Percentiles rank a stretch among this genome's conserved stretches.
Evolutionary conservation across 1,284 basidiomycete genomes (phyloP).

Genomic region (Ganoderma lingzhi): DNA sequence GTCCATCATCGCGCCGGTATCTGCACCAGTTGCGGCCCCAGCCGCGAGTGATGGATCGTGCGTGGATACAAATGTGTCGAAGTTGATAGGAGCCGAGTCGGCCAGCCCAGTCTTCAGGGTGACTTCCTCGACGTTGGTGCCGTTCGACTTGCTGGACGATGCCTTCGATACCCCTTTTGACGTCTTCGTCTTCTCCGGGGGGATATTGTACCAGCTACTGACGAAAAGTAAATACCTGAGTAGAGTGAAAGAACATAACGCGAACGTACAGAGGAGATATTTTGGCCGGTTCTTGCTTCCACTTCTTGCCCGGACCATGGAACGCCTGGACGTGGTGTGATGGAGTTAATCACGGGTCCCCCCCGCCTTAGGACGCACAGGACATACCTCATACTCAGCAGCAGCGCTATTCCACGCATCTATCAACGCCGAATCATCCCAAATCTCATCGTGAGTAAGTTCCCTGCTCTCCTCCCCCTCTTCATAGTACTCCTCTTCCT

Average conservation of each 20-base stretch:
- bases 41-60: constrained; percentile 65
- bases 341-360: constrained; percentile 7
- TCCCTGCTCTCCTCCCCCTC: constrained; percentile 60
- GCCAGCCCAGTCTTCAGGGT: constrained; percentile 34
- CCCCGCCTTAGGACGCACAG: too few relatives aligned
- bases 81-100: constrained; percentile 70
- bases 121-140: constrained; percentile 30
- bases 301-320: constrained; percentile 72
- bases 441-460: constrained; percentile 76
- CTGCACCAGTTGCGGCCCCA: constrained; percentile 28
- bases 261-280: constrained; percentile 72
- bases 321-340: constrained; percentile 52
- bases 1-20: constrained; percentile 32
- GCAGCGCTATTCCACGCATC: constrained; percentile 83
- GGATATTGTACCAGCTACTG: constrained; percentile 78
- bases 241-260: neutral
- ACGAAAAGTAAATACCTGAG: neutral
- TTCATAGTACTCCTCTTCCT: constrained; percentile 37
- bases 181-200: constrained; percentile 50
- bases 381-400: constrained; percentile 74
- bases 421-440: constrained; percentile 84
- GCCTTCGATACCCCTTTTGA: constrained; percentile 29
- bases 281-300: constrained; percentile 74
- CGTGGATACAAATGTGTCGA: constrained; percentile 70
- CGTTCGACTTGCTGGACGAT: constrained; percentile 22